phyloP scores from a whole-genome alignment of 2,329 filamentous ascomycete genomes.

The Cadophora gregata region DNA sequence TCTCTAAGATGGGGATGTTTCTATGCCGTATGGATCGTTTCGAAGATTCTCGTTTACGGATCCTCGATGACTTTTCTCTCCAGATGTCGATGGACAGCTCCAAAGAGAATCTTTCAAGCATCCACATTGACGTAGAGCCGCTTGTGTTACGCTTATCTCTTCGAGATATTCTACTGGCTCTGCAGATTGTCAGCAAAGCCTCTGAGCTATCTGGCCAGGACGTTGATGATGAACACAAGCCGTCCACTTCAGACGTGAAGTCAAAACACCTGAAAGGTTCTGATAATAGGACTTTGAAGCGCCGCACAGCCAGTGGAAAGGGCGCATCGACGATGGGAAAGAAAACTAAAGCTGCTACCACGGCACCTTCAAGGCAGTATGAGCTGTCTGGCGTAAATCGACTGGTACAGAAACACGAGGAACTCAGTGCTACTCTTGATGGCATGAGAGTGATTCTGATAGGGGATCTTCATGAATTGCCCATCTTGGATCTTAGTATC shows the following conservation, averaged over 20 bases:
- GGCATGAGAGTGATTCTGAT: conserved; percentile 93
- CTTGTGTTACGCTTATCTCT: conserved; percentile 88
- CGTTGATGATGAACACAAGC: conserved; percentile 54
- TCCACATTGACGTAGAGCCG: conserved; percentile 88
- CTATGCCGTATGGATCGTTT: conserved; percentile 98
- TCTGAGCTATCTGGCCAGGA: conserved; percentile 79
- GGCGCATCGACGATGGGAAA: conserved; percentile 59
- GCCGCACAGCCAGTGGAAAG: conserved; percentile 62
- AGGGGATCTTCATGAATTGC: conserved; percentile 93
- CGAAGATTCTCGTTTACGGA: conserved; percentile 85
- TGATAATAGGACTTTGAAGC: conserved; percentile 51
- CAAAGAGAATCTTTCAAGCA: conserved; percentile 69
- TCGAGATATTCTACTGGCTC: conserved; percentile 90
- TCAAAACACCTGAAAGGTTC: conserved; percentile 54
- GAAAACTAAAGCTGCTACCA: conserved; percentile 49
- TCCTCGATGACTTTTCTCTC: conserved; percentile 95
- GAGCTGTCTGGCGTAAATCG: conserved; percentile 49
- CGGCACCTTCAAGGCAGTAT: conserved; percentile 37
- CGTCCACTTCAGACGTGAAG: conserved; percentile 56
- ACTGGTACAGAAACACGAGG: conserved; percentile 65
- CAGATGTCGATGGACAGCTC: conserved; percentile 84
- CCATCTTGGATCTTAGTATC: conserved; percentile 90
- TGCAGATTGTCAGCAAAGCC: conserved; percentile 90
- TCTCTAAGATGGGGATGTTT: conserved; percentile 97
- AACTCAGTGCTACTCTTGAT: conserved; percentile 83